A percentile compares a stretch with the other conserved stretches of the same genome.
These are phyloP conservation scores for Solanum medicagineum DNA, from an alignment of 257 asterid genomes.

Conservation along the genomic window DNA sequence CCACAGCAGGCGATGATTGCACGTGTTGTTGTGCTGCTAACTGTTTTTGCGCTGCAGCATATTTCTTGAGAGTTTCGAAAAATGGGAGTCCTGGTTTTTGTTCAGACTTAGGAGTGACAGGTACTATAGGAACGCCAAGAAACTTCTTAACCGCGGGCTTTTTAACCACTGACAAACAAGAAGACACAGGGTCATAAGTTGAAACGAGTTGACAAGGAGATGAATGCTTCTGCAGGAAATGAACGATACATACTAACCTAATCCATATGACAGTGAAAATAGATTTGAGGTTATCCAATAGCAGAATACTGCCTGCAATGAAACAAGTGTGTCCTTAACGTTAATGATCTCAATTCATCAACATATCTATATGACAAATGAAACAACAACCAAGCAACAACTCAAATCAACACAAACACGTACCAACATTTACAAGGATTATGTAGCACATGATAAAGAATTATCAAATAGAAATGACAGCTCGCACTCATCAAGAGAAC, in stretches of 20 bases:
- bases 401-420: not conserved
- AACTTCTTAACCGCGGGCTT: slow-evolving; percentile 51
- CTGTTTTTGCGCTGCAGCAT: slow-evolving; percentile 37
- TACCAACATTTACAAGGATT: not conserved
- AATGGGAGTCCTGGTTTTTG: slow-evolving; percentile 51
- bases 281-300: slow-evolving; percentile 88
- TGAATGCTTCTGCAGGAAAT: not conserved
- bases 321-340: not conserved
- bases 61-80: slow-evolving; percentile 43
- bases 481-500: not conserved
- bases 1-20: slow-evolving; percentile 16
- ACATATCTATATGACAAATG: not conserved
- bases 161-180: slow-evolving; percentile 37
- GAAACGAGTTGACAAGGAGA: not conserved
- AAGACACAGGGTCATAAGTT: not conserved
- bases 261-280: slow-evolving; percentile 70
- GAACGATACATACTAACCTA: slow-evolving; percentile 29
- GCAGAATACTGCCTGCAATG: slow-evolving; percentile 74
- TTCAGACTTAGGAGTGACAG: slow-evolving; percentile 32
- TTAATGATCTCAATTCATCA: not conserved
- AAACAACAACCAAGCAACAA: not conserved
- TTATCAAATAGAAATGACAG: not conserved
- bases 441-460: not conserved
- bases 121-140: slow-evolving; percentile 51
- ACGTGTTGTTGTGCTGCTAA: slow-evolving; percentile 13